Conservation (phyloP, 2,329 filamentous ascomycete species). For the Magnaporthiopsis poae region DNA sequence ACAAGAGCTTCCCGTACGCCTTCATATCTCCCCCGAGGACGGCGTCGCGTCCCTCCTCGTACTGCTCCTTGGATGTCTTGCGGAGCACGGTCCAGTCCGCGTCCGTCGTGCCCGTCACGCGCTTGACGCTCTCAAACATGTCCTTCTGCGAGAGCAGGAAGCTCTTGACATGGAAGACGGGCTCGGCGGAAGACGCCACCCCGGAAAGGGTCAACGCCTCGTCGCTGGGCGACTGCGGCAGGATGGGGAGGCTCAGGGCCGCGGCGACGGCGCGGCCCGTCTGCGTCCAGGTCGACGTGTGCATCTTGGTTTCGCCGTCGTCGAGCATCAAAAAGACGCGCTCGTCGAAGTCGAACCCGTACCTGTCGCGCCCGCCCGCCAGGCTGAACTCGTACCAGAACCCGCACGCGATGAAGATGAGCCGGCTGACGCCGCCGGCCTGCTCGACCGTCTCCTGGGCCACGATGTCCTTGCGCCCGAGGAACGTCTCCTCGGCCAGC, state of each 20-base stretch:
- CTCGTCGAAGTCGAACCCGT: constrained; percentile 40
- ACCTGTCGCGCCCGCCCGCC: constrained; percentile 22
- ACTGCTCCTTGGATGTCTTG: constrained; percentile 36
- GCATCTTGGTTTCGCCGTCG: constrained; percentile 45
- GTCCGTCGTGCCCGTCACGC: constrained; percentile 44
- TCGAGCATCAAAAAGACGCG: constrained; percentile 37
- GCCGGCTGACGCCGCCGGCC: constrained; percentile 23
- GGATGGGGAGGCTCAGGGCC: constrained; percentile 33
- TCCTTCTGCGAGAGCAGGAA: constrained; percentile 52
- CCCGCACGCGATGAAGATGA: constrained; percentile 34
- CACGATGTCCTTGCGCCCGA: constrained; percentile 17
- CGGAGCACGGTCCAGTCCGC: constrained; percentile 48
- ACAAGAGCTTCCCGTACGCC: constrained; percentile 43
- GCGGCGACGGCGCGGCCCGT: constrained; percentile 41
- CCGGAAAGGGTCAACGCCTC: constrained; percentile 25
- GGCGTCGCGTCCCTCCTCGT: constrained; percentile 33
- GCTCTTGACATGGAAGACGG: constrained; percentile 40
- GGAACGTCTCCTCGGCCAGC: constrained; percentile 24
- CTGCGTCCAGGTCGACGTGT: constrained; percentile 48
- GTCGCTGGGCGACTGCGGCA: constrained; percentile 29
- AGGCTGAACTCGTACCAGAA: constrained; percentile 47
- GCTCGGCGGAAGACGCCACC: constrained; percentile 33
- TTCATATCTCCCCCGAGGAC: constrained; percentile 33
- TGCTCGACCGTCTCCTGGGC: constrained; percentile 29
- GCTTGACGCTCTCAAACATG: constrained; percentile 50